Evolutionary conservation across 257 asterid genomes (phyloP).

Genomic region (Primulina huaijiensis): DNA sequence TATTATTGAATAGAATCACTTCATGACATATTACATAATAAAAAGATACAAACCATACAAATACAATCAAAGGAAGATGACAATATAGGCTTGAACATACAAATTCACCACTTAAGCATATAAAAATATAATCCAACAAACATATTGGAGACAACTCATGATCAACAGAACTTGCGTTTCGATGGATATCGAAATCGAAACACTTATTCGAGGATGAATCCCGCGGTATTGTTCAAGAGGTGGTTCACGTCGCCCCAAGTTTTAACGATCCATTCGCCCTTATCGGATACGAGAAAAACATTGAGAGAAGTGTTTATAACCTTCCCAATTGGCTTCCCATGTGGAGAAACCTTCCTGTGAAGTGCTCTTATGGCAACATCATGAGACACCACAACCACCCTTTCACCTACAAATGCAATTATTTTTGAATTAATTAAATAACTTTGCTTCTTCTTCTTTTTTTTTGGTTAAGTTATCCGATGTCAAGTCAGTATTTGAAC

Average conservation of each 20-base stretch:
- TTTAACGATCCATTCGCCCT: conserved; percentile 62
- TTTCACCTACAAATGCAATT: conserved; percentile 49
- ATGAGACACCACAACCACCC: conserved; percentile 75
- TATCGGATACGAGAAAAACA: conserved; percentile 54
- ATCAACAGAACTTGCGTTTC: background rate
- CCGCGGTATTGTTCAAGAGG: conserved; percentile 28
- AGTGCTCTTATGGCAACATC: conserved; percentile 82
- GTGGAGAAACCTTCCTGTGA: conserved; percentile 55
- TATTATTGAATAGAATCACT: background rate
- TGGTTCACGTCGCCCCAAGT: conserved; percentile 81
- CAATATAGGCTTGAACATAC: background rate
- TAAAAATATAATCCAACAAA: background rate
- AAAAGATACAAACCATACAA: background rate
- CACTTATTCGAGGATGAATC: background rate
- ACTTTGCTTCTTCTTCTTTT: too few species aligned
- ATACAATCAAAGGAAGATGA: background rate
- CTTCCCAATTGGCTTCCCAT: conserved; percentile 41
- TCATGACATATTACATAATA: background rate
- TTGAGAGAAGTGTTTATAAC: conserved; percentile 65
- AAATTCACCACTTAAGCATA: background rate
- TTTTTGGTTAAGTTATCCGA: too few species aligned
- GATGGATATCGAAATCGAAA: background rate
- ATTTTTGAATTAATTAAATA: too few species aligned
- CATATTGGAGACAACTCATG: background rate
- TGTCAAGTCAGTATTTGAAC: conserved; percentile 19